Evolutionary conservation across 2,329 filamentous ascomycete species (phyloP).

Genomic region (Cladosporium sp.): DNA sequence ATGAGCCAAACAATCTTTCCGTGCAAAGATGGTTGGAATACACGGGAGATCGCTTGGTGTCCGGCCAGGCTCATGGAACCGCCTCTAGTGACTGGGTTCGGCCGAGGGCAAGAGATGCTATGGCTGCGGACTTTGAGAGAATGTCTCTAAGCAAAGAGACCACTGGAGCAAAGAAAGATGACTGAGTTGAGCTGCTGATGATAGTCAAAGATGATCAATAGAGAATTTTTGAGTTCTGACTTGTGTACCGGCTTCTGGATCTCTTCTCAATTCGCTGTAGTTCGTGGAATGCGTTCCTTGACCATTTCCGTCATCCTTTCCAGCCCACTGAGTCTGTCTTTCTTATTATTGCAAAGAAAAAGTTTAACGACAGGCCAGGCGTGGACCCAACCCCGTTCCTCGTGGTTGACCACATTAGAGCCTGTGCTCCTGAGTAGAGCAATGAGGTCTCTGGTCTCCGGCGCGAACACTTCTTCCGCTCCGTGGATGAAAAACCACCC

Average conservation of each 20-base stretch:
- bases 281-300: conserved; percentile 19
- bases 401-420: conserved; percentile 50
- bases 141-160: neutral
- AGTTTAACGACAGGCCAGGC: conserved; percentile 71
- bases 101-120: neutral
- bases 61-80: neutral
- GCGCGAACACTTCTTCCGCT: conserved; percentile 69
- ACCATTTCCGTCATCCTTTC: conserved; percentile 37
- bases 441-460: conserved; percentile 60
- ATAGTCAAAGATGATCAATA: neutral
- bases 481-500: conserved; percentile 69
- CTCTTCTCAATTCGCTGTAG: neutral
- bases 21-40: neutral
- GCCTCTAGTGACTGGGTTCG: neutral
- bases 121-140: neutral
- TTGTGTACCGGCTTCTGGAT: neutral
- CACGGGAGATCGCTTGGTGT: neutral
- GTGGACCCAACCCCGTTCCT: conserved; percentile 64
- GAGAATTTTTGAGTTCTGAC: neutral
- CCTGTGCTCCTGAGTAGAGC: conserved; percentile 49
- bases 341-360: conserved; percentile 46
- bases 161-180: neutral
- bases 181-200: neutral
- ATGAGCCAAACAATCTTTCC: neutral
- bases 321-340: conserved; percentile 43